These are phyloP conservation scores for Tulasnella sp. DNA, from an alignment of 768 basidiomycete species.

Conservation along the genomic window DNA sequence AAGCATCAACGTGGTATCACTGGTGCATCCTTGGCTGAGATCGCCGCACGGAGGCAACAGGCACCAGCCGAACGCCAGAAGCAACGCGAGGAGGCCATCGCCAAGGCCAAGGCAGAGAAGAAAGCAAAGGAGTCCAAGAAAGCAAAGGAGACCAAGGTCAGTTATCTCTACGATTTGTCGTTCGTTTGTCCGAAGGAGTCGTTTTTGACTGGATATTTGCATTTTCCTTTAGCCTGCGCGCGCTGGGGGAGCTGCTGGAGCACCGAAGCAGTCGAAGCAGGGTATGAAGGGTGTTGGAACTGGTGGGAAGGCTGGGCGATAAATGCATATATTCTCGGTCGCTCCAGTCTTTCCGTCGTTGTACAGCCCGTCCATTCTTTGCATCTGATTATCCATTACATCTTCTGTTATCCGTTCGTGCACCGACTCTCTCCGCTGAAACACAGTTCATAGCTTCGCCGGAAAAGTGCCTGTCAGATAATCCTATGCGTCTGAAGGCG, in stretches of 20 bases:
- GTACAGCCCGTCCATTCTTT: not conserved
- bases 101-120: constrained; percentile 94
- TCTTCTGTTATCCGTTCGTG: no score
- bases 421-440: no score
- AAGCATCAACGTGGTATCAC: constrained; percentile 98
- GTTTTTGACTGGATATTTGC: no score
- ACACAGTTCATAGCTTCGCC: no score
- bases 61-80: constrained; percentile 72
- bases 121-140: constrained; percentile 93
- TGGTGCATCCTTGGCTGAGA: constrained; percentile 86
- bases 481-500: no score
- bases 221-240: constrained; percentile 10
- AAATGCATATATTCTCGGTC: constrained; percentile 14
- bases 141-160: constrained; percentile 29
- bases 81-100: constrained; percentile 72
- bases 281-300: constrained; percentile 67
- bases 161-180: not conserved
- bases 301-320: constrained; percentile 27
- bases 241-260: constrained; percentile 35
- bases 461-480: no score
- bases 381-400: not conserved
- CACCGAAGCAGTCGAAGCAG: constrained; percentile 87
- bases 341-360: not conserved
- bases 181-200: not conserved
- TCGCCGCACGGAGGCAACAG: constrained; percentile 88